Evolutionary conservation across 129 eudicot species (phyloP), one percentile per base, ranked within the genome.

Genomic region (Pittosporum tobira): DNA sequence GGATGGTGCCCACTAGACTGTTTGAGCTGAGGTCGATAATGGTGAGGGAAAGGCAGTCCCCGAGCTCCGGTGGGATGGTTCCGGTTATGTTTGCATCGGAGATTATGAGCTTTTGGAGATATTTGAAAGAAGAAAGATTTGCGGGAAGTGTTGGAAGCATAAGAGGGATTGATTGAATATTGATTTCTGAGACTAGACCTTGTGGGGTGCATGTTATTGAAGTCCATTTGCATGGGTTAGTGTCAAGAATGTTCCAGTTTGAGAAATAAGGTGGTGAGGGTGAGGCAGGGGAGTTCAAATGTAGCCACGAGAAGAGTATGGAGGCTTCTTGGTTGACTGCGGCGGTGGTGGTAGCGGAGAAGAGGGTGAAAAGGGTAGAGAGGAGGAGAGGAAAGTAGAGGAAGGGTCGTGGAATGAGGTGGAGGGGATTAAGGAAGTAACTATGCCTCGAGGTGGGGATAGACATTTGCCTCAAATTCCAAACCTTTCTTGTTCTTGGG

Each of bases 381-480:
- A 44, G 63, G 25, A 22, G 71, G 58, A 50, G 59, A 34, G 9
- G 22, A 29, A 8, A 48, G 53, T 27, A 25, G 61, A 3, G 23
- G 52, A 6, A 19, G 62, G 25, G 44, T 29, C 11, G 56, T 61
- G 67, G 67, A 45, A 24, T 21, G 13, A 50, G 48, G 68, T 51
- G 27, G 73, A 24, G 26, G 47, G 53, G 51, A 49, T 34, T 40
- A 19, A 36, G 78, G 59, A 53, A 34, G 43, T 51, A 48, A 50
- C 48, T 51, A 45, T 64, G 78, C 73, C 77, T 82, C 68, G 49
- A 65, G 52, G 68, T 66, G 65, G 44, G 27, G 48, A 72, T 76
- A 50, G 72, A 77, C 88, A 80, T 77, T 74, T 76, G 90, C 95
- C 78, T 86, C 87, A 86, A 82, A 46, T 82, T 79, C 82, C 84